phyloP scores from a whole-genome alignment of 805 yeast species.

The Candida boleticola region DNA sequence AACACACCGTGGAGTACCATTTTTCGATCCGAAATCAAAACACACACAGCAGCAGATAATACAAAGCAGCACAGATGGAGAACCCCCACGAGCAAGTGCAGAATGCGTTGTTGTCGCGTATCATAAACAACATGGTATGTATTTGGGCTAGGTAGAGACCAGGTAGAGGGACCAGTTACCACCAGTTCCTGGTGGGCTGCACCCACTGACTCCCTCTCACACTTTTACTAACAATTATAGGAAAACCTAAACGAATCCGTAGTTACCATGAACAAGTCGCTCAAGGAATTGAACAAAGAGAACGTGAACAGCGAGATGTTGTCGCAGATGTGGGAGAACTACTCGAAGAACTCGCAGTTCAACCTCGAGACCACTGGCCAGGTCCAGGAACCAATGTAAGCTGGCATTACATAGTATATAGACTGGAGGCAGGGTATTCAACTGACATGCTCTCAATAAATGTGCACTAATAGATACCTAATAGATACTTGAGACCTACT shows the following conservation, averaged over 20 bases:
- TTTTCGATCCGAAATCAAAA: too few relatives aligned
- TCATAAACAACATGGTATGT: constrained; percentile 73
- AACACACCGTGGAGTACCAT: too few relatives aligned
- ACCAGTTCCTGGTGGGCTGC: too few relatives aligned
- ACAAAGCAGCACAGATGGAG: too few relatives aligned
- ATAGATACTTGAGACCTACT: too few relatives aligned
- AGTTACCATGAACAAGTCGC: constrained; percentile 55
- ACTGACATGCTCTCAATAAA: too few relatives aligned
- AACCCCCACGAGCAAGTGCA: constrained; percentile 86
- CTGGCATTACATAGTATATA: neutral
- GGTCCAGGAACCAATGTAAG: constrained; percentile 49
- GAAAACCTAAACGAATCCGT: constrained; percentile 74
- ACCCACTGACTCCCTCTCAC: too few relatives aligned
- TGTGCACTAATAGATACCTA: too few relatives aligned
- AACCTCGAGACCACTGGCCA: constrained; percentile 66
- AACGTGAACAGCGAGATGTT: constrained; percentile 70
- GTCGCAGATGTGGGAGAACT: constrained; percentile 78
- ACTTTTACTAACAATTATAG: constrained; percentile 31
- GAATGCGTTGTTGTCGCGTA: constrained; percentile 69
- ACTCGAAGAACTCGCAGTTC: constrained; percentile 66
- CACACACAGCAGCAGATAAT: too few relatives aligned
- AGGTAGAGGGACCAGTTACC: too few relatives aligned
- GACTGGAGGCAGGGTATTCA: too few relatives aligned
- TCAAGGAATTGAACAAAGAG: constrained; percentile 60
- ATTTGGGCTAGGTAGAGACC: too few relatives aligned